Evolutionary conservation across 2,329 filamentous ascomycete species (phyloP).

Genomic region (Fusarium bulbicola): DNA sequence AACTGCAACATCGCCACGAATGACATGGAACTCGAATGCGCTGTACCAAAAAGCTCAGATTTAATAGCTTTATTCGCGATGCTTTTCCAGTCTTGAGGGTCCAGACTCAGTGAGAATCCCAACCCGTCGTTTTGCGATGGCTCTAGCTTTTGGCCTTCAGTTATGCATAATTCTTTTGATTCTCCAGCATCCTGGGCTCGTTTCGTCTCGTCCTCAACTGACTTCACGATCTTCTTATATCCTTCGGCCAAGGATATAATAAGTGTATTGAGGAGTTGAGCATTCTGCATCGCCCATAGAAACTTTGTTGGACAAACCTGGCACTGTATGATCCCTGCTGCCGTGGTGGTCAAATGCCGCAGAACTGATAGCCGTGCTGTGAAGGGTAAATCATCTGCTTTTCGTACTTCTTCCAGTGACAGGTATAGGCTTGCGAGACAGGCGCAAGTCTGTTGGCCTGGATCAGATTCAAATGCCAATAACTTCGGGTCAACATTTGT

Average conservation of each 20-base stretch:
- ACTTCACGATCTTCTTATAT: constrained; percentile 36
- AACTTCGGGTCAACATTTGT: constrained; percentile 26
- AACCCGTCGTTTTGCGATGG: background rate
- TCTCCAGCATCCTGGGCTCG: constrained; percentile 27
- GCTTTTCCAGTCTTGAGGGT: constrained; percentile 28
- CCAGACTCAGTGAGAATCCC: constrained; percentile 22
- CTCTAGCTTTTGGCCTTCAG: constrained; percentile 2
- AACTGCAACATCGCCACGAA: constrained; percentile 32
- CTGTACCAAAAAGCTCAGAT: constrained; percentile 27
- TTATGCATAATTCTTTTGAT: constrained; percentile 23
- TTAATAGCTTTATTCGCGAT: constrained; percentile 36
- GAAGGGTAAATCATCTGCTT: constrained; percentile 30
- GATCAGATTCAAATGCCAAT: constrained; percentile 4
- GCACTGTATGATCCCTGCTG: constrained; percentile 31
- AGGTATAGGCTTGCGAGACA: constrained; percentile 40
- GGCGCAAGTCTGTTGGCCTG: constrained; percentile 30
- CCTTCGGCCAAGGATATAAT: constrained; percentile 39
- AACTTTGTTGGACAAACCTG: constrained; percentile 37
- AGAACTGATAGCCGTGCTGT: constrained; percentile 26
- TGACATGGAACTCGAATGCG: background rate
- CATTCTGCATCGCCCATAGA: constrained; percentile 42
- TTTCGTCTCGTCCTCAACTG: constrained; percentile 32
- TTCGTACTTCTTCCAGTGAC: constrained; percentile 38
- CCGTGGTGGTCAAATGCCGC: constrained; percentile 25
- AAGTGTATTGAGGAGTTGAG: constrained; percentile 38